phyloP scores from a whole-genome alignment of 495 filamentous ascomycete species.

The Podospora didyma region DNA sequence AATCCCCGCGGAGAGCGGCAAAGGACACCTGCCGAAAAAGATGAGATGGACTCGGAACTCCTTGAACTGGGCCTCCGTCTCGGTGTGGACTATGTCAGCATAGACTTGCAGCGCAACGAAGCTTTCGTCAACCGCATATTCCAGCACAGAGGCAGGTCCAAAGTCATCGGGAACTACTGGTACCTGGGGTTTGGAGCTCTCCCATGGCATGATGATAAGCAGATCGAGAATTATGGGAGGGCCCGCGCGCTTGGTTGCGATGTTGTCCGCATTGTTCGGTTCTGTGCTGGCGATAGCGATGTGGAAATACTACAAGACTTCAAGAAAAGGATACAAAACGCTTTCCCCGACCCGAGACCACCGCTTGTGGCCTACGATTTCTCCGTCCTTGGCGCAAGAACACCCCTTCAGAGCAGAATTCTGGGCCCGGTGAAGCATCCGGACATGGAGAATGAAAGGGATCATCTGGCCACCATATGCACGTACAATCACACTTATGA shows the following conservation, averaged over 20 bases:
- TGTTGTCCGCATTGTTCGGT: constrained; percentile 62
- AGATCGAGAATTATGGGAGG: constrained; percentile 50
- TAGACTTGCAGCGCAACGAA: constrained; percentile 59
- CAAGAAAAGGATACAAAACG: constrained; percentile 37
- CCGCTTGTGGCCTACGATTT: constrained; percentile 70
- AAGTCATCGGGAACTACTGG: constrained; percentile 67
- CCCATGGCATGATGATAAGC: constrained; percentile 60
- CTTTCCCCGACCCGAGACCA: constrained; percentile 51
- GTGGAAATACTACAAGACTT: constrained; percentile 57
- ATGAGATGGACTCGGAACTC: constrained; percentile 55
- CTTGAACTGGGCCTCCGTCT: constrained; percentile 67
- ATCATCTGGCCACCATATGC: constrained; percentile 39
- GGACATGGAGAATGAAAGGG: constrained; percentile 50
- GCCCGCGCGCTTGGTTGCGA: constrained; percentile 65
- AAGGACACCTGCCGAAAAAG: constrained; percentile 30
- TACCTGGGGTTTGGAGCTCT: constrained; percentile 45
- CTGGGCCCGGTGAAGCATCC: constrained; percentile 68
- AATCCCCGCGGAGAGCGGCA: constrained; percentile 43
- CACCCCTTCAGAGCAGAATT: constrained; percentile 63
- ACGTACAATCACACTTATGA: constrained; percentile 48
- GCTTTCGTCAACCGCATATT: constrained; percentile 51
- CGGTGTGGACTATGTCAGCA: constrained; percentile 67
- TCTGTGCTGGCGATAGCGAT: constrained; percentile 55
- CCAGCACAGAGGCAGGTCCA: constrained; percentile 58
- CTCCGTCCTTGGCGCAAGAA: constrained; percentile 62